A percentile compares a stretch with the other conserved stretches of the same genome.
Conservation (phyloP, 1,284 basidiomycete species). For the Irpex sp. region DNA sequence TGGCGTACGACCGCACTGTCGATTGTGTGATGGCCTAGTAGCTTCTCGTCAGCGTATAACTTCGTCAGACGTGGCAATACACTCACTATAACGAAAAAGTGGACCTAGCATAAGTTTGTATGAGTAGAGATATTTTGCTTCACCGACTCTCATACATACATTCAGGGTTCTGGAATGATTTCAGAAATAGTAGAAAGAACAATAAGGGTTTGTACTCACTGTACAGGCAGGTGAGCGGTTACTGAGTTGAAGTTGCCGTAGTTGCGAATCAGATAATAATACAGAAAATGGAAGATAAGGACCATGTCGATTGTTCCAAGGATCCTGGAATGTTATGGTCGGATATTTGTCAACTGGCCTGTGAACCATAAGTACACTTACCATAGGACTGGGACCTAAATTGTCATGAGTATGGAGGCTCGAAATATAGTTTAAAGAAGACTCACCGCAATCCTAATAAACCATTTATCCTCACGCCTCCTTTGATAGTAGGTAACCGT, state of each 20-base stretch:
- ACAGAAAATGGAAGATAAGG: background rate
- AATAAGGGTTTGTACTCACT: background rate
- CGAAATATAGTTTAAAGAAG: background rate
- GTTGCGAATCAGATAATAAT: constrained; percentile 1
- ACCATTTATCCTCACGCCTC: background rate
- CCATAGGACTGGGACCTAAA: background rate
- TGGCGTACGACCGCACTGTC: background rate
- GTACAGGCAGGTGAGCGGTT: background rate
- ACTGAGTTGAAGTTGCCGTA: background rate
- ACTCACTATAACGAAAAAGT: background rate
- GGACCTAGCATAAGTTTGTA: background rate
- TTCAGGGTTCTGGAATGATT: background rate
- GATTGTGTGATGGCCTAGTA: background rate
- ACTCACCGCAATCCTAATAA: background rate
- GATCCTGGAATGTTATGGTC: background rate
- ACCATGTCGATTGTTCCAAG: constrained; percentile 1
- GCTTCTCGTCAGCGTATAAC: background rate
- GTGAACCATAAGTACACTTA: background rate
- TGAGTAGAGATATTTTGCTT: background rate
- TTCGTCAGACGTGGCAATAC: background rate
- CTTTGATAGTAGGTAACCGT: background rate
- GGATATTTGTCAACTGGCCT: too few relatives aligned
- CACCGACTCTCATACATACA: background rate
- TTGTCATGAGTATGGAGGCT: background rate
- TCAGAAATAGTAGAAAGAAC: background rate